Conservation (phyloP, 495 filamentous ascomycete species). For the Penicillium herquei region DNA sequence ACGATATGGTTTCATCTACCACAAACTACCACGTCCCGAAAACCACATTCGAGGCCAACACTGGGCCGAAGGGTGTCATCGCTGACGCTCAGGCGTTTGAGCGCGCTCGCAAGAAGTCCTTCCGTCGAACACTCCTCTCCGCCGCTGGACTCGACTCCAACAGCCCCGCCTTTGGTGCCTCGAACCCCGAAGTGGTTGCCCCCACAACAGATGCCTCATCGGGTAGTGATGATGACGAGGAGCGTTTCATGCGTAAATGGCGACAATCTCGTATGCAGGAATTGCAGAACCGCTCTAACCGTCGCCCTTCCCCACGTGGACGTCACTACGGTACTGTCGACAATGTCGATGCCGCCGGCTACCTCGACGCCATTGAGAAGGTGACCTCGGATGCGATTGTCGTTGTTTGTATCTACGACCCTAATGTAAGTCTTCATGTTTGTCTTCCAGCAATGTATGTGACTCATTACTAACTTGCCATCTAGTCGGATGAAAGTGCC, state of each 20-base stretch:
- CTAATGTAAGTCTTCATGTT: slow-evolving; percentile 60
- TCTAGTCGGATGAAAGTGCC: slow-evolving; percentile 69
- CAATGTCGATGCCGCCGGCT: slow-evolving; percentile 84
- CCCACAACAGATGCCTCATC: slow-evolving; percentile 31
- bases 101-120: slow-evolving; percentile 67
- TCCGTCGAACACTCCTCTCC: slow-evolving; percentile 48
- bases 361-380: slow-evolving; percentile 92
- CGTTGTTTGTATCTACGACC: slow-evolving; percentile 93
- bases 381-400: slow-evolving; percentile 77
- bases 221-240: slow-evolving; percentile 64
- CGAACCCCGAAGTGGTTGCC: slow-evolving; percentile 16
- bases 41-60: slow-evolving; percentile 74
- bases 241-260: slow-evolving; percentile 81
- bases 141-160: slow-evolving; percentile 30
- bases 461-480: slow-evolving; percentile 14
- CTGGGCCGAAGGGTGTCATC: slow-evolving; percentile 98
- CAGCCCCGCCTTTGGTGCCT: slow-evolving; percentile 21
- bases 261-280: slow-evolving; percentile 74
- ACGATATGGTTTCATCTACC: slow-evolving; percentile 42
- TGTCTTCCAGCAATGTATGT: not conserved
- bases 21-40: slow-evolving; percentile 51
- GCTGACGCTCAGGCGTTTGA: slow-evolving; percentile 92
- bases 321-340: slow-evolving; percentile 75
- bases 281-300: slow-evolving; percentile 58
- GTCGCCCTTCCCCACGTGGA: slow-evolving; percentile 64